Percentiles rank a stretch among this genome's conserved stretches.
phyloP scores from a whole-genome alignment of 176 grass and related monocot species.

The Bothriochloa decipiens region DNA sequence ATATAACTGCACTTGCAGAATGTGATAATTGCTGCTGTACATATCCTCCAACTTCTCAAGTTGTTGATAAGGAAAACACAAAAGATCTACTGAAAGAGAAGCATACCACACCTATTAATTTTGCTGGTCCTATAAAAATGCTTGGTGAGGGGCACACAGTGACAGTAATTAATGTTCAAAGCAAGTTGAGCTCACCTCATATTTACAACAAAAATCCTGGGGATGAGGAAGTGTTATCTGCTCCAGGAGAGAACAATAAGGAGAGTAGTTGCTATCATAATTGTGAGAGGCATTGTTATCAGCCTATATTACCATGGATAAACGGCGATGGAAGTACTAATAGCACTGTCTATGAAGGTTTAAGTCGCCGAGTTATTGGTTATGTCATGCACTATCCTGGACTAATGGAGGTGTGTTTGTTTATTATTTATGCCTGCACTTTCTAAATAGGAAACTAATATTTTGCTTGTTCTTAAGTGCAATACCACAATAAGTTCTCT shows the following conservation, averaged over 20 bases:
- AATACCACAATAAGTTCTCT: slow-evolving; percentile 20
- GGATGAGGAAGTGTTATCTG: slow-evolving; percentile 21
- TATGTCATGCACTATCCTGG: slow-evolving; percentile 88
- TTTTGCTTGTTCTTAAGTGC: background rate
- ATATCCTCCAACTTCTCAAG: slow-evolving; percentile 35
- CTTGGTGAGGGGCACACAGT: slow-evolving; percentile 81
- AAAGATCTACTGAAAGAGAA: slow-evolving; percentile 46
- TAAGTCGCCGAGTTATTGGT: slow-evolving; percentile 78
- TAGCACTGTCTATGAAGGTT: slow-evolving; percentile 69
- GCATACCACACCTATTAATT: slow-evolving; percentile 35
- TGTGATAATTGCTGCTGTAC: slow-evolving; percentile 43
- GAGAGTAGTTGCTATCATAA: slow-evolving; percentile 39
- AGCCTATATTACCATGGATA: slow-evolving; percentile 92
- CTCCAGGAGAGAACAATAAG: slow-evolving; percentile 32
- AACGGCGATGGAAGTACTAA: slow-evolving; percentile 94
- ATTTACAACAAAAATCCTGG: slow-evolving; percentile 22
- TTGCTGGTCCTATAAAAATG: slow-evolving; percentile 50
- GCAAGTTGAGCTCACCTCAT: slow-evolving; percentile 31
- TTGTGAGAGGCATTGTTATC: slow-evolving; percentile 46
- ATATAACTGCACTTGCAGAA: slow-evolving; percentile 58
- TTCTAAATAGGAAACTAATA: background rate
- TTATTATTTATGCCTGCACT: background rate
- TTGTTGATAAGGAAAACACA: slow-evolving; percentile 37
- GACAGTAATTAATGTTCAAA: slow-evolving; percentile 66
- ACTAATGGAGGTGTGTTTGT: slow-evolving; percentile 65